phyloP scores from a whole-genome alignment of 495 filamentous ascomycete genomes.

The Tetracladium setigerum region DNA sequence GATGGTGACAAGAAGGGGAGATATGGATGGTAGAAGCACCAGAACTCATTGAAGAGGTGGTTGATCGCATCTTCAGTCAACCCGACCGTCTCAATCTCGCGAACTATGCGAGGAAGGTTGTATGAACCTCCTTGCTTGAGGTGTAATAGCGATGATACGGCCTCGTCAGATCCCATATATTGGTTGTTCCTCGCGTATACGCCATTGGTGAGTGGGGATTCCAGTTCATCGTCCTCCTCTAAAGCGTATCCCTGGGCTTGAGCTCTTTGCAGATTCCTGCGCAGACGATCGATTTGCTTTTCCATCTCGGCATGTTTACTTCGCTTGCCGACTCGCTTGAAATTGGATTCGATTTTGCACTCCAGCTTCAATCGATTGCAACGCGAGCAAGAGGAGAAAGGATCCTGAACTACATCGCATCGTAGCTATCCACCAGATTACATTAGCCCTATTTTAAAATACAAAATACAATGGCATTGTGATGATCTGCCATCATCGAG shows the following conservation, averaged over 20 bases:
- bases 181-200: slow-evolving; percentile 48
- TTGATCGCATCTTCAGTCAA: slow-evolving; percentile 63
- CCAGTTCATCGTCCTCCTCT: slow-evolving; percentile 46
- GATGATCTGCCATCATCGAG: slow-evolving; percentile 2
- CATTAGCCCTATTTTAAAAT: slow-evolving; percentile 3
- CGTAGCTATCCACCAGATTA: slow-evolving; percentile 50
- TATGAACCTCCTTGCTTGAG: slow-evolving; percentile 53
- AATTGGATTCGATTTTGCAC: slow-evolving; percentile 90
- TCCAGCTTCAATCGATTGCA: slow-evolving; percentile 79
- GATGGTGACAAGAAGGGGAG: slow-evolving; percentile 70
- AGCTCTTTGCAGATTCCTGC: slow-evolving; percentile 38
- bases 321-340: slow-evolving; percentile 88
- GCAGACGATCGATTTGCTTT: slow-evolving; percentile 60
- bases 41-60: slow-evolving; percentile 76
- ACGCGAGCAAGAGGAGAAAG: slow-evolving; percentile 71
- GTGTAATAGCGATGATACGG: slow-evolving; percentile 74
- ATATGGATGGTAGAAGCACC: slow-evolving; percentile 75
- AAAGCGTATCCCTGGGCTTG: slow-evolving; percentile 40
- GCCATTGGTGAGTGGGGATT: slow-evolving; percentile 49
- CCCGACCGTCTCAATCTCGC: slow-evolving; percentile 64
- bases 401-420: slow-evolving; percentile 85
- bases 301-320: slow-evolving; percentile 91
- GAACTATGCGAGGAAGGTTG: slow-evolving; percentile 37
- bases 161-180: slow-evolving; percentile 78
- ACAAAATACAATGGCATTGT: slow-evolving; percentile 7